These are phyloP conservation scores for Umbilicaria muhlenbergii DNA, from an alignment of 495 filamentous ascomycete species.

Conservation along the genomic window DNA sequence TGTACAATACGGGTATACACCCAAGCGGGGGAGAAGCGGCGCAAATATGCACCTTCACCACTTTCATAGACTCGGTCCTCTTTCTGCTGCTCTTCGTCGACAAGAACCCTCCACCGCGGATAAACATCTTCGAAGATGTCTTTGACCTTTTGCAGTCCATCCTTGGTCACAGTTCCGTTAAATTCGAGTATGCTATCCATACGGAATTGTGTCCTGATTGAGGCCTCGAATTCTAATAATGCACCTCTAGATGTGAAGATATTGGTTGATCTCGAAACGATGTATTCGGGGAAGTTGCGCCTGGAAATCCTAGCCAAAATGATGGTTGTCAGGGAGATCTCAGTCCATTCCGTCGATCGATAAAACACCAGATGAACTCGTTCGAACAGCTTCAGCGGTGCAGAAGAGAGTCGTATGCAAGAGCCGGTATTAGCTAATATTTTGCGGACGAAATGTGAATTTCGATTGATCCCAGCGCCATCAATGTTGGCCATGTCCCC, in stretches of 20 bases:
- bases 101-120: constrained; percentile 60
- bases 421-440: constrained; percentile 69
- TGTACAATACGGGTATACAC: constrained; percentile 88
- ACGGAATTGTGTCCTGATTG: constrained; percentile 64
- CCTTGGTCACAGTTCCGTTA: constrained; percentile 51
- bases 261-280: constrained; percentile 78
- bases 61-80: constrained; percentile 69
- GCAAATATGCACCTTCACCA: constrained; percentile 79
- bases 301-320: constrained; percentile 80
- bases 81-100: constrained; percentile 63
- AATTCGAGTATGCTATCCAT: constrained; percentile 79
- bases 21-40: constrained; percentile 84
- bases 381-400: constrained; percentile 74
- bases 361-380: constrained; percentile 93
- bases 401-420: constrained; percentile 62
- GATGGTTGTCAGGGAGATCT: constrained; percentile 89
- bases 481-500: constrained; percentile 15
- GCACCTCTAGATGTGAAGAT: constrained; percentile 65
- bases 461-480: constrained; percentile 23
- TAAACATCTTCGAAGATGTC: constrained; percentile 60
- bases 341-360: constrained; percentile 90
- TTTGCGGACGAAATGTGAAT: constrained; percentile 51
- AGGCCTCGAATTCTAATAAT: constrained; percentile 79
- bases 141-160: constrained; percentile 51
- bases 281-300: constrained; percentile 77